Percentiles rank a stretch among this genome's conserved stretches.
phyloP scores from a whole-genome alignment of 2,329 filamentous ascomycete genomes.

The Colletotrichum eremochloae region DNA sequence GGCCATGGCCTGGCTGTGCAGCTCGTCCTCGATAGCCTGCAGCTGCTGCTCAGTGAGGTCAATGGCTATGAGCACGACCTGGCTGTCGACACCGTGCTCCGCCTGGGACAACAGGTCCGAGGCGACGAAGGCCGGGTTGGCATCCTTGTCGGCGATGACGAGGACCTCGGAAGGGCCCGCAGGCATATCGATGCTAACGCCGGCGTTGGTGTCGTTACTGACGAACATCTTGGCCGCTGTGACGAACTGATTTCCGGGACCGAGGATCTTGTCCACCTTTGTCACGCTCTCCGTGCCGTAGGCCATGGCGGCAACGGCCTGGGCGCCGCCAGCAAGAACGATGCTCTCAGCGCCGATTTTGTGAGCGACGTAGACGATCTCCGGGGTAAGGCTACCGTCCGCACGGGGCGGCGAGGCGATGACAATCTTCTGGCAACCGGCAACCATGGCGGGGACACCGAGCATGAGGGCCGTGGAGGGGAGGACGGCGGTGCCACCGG shows the following conservation, averaged over 20 bases:
- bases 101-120: constrained; percentile 95
- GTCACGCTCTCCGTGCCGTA: constrained; percentile 95
- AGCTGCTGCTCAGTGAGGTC: constrained; percentile 81
- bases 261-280: constrained; percentile 99
- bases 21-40: constrained; percentile 88
- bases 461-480: constrained; percentile 98
- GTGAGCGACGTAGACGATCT: constrained; percentile 97
- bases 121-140: constrained; percentile 95
- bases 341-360: constrained; percentile 97
- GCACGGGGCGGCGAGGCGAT: constrained; percentile 90
- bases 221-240: constrained; percentile 99
- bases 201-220: constrained; percentile 95
- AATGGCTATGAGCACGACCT: constrained; percentile 91
- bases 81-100: constrained; percentile 95
- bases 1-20: constrained; percentile 87
- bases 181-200: constrained; percentile 98
- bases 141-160: constrained; percentile 89
- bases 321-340: constrained; percentile 93
- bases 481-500: constrained; percentile 95
- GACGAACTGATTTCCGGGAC: constrained; percentile 97
- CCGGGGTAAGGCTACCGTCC: constrained; percentile 92
- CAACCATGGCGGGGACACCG: constrained; percentile 96
- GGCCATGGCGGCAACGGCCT: constrained; percentile 95
- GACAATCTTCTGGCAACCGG: constrained; percentile 95
- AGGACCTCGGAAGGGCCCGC: constrained; percentile 96